Conservation (phyloP, 305 asterid species). For the Solanum hybrid region DNA sequence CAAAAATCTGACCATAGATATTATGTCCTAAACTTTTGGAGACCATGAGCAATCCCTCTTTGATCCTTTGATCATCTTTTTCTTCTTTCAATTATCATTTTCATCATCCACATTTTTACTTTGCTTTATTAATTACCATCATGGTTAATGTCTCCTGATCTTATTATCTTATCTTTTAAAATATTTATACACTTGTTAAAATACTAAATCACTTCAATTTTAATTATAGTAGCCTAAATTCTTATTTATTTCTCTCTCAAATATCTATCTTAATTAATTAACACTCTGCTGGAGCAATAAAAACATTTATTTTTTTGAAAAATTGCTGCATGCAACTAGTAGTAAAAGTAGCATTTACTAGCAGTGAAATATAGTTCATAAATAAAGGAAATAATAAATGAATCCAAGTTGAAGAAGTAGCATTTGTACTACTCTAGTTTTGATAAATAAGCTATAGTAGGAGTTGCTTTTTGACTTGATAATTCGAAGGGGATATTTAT, state of each 20-base stretch:
- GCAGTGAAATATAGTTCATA: neutral
- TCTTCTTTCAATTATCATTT: slow-evolving; percentile 19
- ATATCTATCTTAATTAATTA: neutral
- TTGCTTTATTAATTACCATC: slow-evolving; percentile 3
- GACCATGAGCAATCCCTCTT: slow-evolving; percentile 37
- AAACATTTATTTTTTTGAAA: neutral
- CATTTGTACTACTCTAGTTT: neutral
- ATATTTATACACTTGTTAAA: neutral
- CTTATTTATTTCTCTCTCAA: neutral
- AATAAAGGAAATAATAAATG: neutral
- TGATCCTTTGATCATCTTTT: slow-evolving; percentile 4
- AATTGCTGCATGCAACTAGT: neutral
- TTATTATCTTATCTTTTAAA: neutral
- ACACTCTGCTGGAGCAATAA: neutral
- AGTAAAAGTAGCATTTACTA: neutral
- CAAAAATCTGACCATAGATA: slow-evolving; percentile 53
- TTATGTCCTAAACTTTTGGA: slow-evolving; percentile 55
- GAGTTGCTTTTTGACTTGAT: slow-evolving; percentile 2
- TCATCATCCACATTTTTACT: slow-evolving; percentile 6
- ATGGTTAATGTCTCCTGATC: neutral
- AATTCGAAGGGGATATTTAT: slow-evolving; percentile 9
- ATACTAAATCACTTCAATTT: neutral
- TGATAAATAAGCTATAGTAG: neutral
- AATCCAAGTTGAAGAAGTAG: neutral
- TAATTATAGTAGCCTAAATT: neutral